Percentiles rank a stretch among this genome's conserved stretches.
These are phyloP conservation scores for Arachis monticola DNA, from an alignment of 331 rosid species.

Conservation along the genomic window DNA sequence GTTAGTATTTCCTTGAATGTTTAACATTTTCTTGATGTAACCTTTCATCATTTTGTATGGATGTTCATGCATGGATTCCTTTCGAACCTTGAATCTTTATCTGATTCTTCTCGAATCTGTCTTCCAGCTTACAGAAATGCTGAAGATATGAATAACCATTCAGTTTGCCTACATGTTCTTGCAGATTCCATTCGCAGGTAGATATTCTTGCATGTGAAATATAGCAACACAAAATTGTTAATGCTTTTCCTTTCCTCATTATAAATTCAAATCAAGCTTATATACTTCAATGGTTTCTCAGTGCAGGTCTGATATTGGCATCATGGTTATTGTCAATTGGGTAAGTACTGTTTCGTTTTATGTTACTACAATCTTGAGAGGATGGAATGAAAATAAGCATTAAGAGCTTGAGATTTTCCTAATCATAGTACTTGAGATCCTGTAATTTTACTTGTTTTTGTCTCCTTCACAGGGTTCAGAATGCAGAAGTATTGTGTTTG, in stretches of 20 bases:
- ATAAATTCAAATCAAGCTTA: constrained; percentile 47
- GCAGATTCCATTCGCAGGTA: constrained; percentile 99
- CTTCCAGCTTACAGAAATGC: constrained; percentile 91
- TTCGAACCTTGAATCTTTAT: constrained; percentile 23
- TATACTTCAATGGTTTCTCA: constrained; percentile 61
- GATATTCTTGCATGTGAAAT: constrained; percentile 29
- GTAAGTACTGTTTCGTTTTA: constrained; percentile 50
- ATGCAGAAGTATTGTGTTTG: constrained; percentile 93
- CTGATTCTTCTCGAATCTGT: constrained; percentile 36
- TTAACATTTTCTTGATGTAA: constrained; percentile 30
- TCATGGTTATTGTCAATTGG: constrained; percentile 95
- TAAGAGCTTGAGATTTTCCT: background rate
- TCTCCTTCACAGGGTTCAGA: constrained; percentile 74
- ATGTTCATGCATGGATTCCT: constrained; percentile 6
- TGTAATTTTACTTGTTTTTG: constrained; percentile 33
- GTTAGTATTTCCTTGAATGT: constrained; percentile 52
- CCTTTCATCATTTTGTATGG: constrained; percentile 11
- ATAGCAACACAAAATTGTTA: constrained; percentile 20
- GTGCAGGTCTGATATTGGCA: constrained; percentile 98
- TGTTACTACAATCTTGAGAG: constrained; percentile 3
- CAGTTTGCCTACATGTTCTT: constrained; percentile 90
- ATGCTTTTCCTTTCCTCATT: constrained; percentile 30
- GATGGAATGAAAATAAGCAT: constrained; percentile 3
- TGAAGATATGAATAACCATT: constrained; percentile 97
- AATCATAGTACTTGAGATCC: constrained; percentile 26